phyloP scores from a whole-genome alignment of 179 eudicot species.

The Vitellaria paradoxa region DNA sequence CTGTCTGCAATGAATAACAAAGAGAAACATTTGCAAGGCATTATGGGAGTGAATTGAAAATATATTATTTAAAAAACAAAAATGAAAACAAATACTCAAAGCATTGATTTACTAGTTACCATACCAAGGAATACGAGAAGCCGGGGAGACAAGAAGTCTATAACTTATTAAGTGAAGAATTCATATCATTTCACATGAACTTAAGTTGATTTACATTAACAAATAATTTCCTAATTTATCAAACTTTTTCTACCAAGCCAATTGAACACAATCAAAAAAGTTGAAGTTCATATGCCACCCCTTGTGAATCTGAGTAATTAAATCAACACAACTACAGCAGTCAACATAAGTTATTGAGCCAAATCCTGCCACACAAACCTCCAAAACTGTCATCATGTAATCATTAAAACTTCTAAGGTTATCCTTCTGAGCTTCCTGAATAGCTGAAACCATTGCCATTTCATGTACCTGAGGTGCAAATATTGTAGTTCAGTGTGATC shows the following conservation, averaged over 20 bases:
- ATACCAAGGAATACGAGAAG: background rate
- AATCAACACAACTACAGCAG: background rate
- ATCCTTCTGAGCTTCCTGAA: slow-evolving; percentile 97
- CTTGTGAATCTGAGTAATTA: background rate
- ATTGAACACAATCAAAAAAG: background rate
- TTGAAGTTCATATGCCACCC: background rate
- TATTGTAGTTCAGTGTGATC: slow-evolving; percentile 9
- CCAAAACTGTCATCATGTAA: slow-evolving; percentile 87
- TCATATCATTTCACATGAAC: background rate
- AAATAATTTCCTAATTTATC: background rate
- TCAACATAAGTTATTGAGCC: background rate
- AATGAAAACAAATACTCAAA: background rate
- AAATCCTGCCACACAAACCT: slow-evolving; percentile 54
- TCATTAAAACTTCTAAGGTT: slow-evolving; percentile 85
- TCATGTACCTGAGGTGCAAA: slow-evolving; percentile 69
- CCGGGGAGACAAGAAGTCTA: background rate
- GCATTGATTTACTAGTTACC: background rate
- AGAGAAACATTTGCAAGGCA: slow-evolving; percentile 7
- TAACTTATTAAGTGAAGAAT: background rate
- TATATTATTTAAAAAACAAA: background rate
- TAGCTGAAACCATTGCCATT: slow-evolving; percentile 95
- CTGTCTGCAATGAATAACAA: background rate
- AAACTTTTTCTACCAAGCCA: background rate
- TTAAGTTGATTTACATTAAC: slow-evolving; percentile 7
- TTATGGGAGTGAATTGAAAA: background rate